Evolutionary conservation across 768 basidiomycete species (phyloP).

Genomic region (Tulasnella sp.): DNA sequence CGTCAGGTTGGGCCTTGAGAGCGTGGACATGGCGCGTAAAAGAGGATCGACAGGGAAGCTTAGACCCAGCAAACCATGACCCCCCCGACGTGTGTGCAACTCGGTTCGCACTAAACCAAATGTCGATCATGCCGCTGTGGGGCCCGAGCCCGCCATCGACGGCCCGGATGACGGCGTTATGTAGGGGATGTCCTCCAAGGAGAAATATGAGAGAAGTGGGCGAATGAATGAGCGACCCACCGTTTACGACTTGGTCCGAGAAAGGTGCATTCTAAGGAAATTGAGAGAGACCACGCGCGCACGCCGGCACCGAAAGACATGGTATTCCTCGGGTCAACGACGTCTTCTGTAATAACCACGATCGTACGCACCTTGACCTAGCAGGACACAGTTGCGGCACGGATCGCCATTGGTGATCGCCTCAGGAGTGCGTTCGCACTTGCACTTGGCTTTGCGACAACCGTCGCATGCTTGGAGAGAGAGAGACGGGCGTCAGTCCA

Average conservation of each 20-base stretch:
- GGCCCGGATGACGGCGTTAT: not conserved
- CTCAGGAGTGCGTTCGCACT: constrained; percentile 61
- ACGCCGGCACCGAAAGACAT: not conserved
- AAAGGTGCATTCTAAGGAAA: constrained; percentile 34
- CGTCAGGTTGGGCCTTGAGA: not conserved
- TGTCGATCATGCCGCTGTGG: not conserved
- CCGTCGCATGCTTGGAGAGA: constrained; percentile 71
- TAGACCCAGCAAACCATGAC: not conserved
- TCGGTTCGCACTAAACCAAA: not conserved
- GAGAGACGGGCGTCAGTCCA: not conserved
- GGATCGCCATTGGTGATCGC: constrained; percentile 48
- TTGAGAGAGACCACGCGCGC: not conserved
- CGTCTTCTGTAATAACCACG: not conserved
- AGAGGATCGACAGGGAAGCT: not conserved
- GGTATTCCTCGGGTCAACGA: not conserved
- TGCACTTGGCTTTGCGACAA: constrained; percentile 82
- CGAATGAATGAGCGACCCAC: constrained; percentile 29
- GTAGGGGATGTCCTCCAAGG: not conserved
- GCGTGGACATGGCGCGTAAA: not conserved
- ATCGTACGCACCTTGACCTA: constrained; percentile 51
- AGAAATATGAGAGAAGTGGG: not conserved
- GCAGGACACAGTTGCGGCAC: constrained; percentile 67
- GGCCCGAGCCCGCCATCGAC: not conserved
- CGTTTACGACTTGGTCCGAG: constrained; percentile 35
- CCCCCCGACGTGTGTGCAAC: not conserved